Evolutionary conservation across 805 yeast species (phyloP).

Genomic region (Torulaspora quercuum): DNA sequence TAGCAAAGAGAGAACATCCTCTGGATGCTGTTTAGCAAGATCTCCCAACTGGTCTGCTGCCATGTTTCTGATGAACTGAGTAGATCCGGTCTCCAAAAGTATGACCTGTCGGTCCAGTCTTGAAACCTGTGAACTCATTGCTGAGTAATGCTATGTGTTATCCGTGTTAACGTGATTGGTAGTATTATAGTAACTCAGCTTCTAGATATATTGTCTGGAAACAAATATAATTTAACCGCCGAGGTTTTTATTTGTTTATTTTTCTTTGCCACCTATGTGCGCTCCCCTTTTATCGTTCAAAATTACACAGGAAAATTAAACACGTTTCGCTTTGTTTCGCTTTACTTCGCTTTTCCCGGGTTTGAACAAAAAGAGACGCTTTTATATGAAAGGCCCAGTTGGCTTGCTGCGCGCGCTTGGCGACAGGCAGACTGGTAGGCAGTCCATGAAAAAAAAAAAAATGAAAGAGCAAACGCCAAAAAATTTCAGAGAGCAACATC

Average conservation of each 20-base stretch:
- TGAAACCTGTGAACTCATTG: conserved; percentile 40
- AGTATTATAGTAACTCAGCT: background rate
- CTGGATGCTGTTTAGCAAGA: conserved; percentile 90
- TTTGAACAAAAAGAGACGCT: conserved; percentile 18
- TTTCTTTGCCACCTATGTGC: conserved; percentile 3
- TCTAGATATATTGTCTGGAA: no score
- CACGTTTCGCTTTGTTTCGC: background rate
- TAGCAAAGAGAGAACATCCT: conserved; percentile 75
- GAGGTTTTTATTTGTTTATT: conserved; percentile 8
- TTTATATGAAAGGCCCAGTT: conserved; percentile 16
- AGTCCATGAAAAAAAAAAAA: conserved; percentile 4
- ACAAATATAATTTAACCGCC: conserved; percentile 14
- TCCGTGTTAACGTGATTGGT: conserved; percentile 1
- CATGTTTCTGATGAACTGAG: conserved; percentile 86
- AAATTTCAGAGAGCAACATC: background rate
- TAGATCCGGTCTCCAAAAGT: conserved; percentile 85
- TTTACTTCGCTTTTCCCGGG: conserved; percentile 7
- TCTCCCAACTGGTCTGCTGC: conserved; percentile 98
- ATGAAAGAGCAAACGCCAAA: no score
- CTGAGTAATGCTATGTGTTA: background rate
- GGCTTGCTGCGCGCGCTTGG: conserved; percentile 8
- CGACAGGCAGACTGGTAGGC: no score
- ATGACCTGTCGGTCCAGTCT: conserved; percentile 46
- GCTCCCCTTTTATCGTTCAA: conserved; percentile 3
- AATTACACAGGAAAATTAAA: background rate